Percentiles rank a stretch among this genome's conserved stretches.
Conservation (phyloP, 2,329 filamentous ascomycete species). For the Aureobasidium sp. region DNA sequence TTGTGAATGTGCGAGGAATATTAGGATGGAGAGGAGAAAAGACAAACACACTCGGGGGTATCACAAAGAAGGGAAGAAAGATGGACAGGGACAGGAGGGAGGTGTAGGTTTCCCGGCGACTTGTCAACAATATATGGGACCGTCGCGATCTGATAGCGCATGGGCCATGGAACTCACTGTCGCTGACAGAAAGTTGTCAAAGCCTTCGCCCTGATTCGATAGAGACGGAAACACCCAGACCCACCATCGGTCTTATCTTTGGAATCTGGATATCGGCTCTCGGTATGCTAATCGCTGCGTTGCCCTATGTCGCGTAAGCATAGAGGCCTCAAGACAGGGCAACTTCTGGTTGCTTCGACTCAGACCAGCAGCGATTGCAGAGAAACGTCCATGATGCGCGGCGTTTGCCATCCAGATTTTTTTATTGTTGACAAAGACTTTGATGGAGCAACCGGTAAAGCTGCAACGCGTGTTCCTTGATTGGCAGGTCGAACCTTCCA, state of each 20-base stretch:
- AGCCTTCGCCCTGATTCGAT: slow-evolving; percentile 13
- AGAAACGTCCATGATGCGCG: background rate
- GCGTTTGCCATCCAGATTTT: slow-evolving; percentile 1
- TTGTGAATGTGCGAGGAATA: slow-evolving; percentile 17
- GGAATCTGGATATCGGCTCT: background rate
- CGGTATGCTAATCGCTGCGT: background rate
- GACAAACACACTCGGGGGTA: slow-evolving; percentile 6
- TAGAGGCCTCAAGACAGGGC: background rate
- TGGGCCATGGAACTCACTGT: background rate
- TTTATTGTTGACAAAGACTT: slow-evolving; percentile 3
- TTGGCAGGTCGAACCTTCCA: background rate
- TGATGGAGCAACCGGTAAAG: background rate
- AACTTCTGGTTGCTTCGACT: background rate
- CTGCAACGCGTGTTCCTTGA: slow-evolving; percentile 2
- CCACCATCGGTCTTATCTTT: slow-evolving; percentile 10
- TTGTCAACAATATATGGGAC: slow-evolving; percentile 11
- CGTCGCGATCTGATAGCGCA: slow-evolving; percentile 6
- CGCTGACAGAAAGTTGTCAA: slow-evolving; percentile 13
- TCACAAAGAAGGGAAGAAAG: slow-evolving; percentile 13
- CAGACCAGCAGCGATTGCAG: too few species aligned
- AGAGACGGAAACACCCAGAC: slow-evolving; percentile 12
- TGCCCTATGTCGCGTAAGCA: background rate
- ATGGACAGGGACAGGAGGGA: background rate
- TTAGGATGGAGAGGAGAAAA: background rate
- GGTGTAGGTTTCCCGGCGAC: background rate